Percentiles rank a stretch among this genome's conserved stretches.
These are phyloP conservation scores for Basipetospora chlamydospora DNA, from an alignment of 2,329 filamentous ascomycete species.

Conservation along the genomic window DNA sequence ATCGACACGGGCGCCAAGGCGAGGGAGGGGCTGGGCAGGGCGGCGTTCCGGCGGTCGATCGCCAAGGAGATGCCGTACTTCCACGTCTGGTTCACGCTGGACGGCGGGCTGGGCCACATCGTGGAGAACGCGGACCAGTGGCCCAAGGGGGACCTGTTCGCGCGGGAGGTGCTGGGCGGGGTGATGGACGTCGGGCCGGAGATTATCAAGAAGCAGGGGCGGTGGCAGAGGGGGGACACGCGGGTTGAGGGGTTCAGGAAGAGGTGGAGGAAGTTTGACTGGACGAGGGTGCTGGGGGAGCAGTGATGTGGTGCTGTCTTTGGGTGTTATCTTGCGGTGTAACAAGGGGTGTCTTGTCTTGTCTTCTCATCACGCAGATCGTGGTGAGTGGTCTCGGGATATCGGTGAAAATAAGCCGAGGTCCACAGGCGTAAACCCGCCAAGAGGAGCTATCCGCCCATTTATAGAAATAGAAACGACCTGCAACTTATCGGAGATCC, in stretches of 20 bases:
- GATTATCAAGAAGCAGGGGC: conserved; percentile 77
- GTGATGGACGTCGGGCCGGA: conserved; percentile 77
- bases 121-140: conserved; percentile 76
- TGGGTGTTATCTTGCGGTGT: too few relatives aligned
- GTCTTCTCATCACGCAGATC: too few relatives aligned
- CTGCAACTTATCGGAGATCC: too few relatives aligned
- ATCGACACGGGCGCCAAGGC: conserved; percentile 68
- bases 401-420: too few relatives aligned
- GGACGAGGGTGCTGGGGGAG: conserved; percentile 46
- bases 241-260: conserved; percentile 68
- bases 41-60: conserved; percentile 67
- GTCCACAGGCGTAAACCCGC: too few relatives aligned
- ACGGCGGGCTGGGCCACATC: conserved; percentile 83
- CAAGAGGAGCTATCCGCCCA: too few relatives aligned
- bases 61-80: conserved; percentile 98
- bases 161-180: conserved; percentile 78
- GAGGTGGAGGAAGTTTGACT: conserved; percentile 87
- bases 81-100: conserved; percentile 87
- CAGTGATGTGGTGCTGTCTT: too few relatives aligned
- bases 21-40: conserved; percentile 54
- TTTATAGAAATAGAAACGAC: too few relatives aligned
- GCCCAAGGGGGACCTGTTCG: conserved; percentile 87
- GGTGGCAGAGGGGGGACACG: conserved; percentile 59
- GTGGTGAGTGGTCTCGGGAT: too few relatives aligned
- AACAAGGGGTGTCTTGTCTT: too few relatives aligned